phyloP scores from a whole-genome alignment of 2,329 filamentous ascomycete species.

The Magnaporthales sp. region DNA sequence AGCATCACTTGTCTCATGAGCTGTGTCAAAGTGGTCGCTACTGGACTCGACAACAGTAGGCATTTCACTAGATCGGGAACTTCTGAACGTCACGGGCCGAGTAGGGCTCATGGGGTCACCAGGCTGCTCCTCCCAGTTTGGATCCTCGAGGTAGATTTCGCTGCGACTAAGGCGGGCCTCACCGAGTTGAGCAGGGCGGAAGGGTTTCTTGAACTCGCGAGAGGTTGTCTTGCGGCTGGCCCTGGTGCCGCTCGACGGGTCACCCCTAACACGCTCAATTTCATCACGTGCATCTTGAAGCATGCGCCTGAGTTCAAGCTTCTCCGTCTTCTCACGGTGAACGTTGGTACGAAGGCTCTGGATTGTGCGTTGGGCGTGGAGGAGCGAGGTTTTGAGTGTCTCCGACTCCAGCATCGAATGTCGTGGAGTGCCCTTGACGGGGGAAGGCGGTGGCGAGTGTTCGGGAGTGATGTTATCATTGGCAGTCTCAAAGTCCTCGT shows the following conservation, averaged over 20 bases:
- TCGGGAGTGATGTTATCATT: slow-evolving; percentile 70
- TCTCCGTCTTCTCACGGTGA: slow-evolving; percentile 97
- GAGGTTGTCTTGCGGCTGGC: slow-evolving; percentile 56
- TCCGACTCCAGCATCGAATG: slow-evolving; percentile 91
- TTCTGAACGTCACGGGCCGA: slow-evolving; percentile 25
- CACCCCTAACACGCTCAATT: slow-evolving; percentile 61
- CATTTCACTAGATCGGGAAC: slow-evolving; percentile 17
- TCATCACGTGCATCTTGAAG: slow-evolving; percentile 93
- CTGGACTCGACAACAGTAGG: slow-evolving; percentile 30
- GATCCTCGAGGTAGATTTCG: slow-evolving; percentile 71
- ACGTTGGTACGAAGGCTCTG: slow-evolving; percentile 92
- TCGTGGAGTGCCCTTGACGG: slow-evolving; percentile 82
- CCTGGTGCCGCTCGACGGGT: slow-evolving; percentile 37
- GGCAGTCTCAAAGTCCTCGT: slow-evolving; percentile 56
- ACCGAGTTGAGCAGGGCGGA: slow-evolving; percentile 60
- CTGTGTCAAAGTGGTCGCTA: slow-evolving; percentile 69
- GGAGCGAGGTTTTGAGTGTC: slow-evolving; percentile 86
- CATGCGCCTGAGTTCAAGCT: slow-evolving; percentile 89
- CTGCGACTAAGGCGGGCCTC: slow-evolving; percentile 64
- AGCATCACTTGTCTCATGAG: slow-evolving; percentile 64
- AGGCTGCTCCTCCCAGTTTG: slow-evolving; percentile 79
- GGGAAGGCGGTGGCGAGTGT: slow-evolving; percentile 82
- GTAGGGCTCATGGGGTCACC: slow-evolving; percentile 50
- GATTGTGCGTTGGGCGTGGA: slow-evolving; percentile 93
- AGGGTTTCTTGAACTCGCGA: slow-evolving; percentile 68